A percentile compares a stretch with the other conserved stretches of the same genome.
These are phyloP conservation scores for Symbiodinium pilosum DNA, from an alignment of 73 alveolate genomes.

Conservation along the genomic window DNA sequence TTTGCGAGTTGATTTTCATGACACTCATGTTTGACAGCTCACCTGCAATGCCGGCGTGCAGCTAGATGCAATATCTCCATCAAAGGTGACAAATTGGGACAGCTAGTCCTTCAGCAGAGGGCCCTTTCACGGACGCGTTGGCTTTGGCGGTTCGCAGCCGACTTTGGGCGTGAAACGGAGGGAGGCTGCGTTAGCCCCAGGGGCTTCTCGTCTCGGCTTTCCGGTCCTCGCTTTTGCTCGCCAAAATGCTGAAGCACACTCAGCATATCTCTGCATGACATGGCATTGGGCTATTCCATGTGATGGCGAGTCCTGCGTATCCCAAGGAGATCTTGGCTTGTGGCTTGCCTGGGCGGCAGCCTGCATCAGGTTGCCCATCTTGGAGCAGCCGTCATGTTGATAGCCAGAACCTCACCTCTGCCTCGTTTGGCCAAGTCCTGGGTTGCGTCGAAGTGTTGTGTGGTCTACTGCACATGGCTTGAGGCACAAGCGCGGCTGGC, in stretches of 20 bases:
- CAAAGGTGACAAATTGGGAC: too few relatives aligned
- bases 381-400: too few relatives aligned
- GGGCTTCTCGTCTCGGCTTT: conserved; percentile 2
- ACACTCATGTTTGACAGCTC: too few relatives aligned
- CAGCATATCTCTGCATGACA: too few relatives aligned
- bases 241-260: too few relatives aligned
- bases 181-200: neutral
- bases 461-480: neutral
- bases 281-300: too few relatives aligned
- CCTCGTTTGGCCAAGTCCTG: conserved; percentile 12
- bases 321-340: neutral
- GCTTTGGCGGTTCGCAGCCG: neutral
- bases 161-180: conserved; percentile 13
- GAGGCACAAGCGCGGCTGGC: neutral
- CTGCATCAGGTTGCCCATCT: too few relatives aligned
- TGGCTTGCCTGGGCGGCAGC: neutral
- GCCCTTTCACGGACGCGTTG: neutral
- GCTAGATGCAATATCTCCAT: too few relatives aligned
- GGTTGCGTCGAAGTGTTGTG: neutral
- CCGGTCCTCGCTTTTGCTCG: neutral
- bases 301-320: neutral
- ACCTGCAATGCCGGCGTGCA: too few relatives aligned
- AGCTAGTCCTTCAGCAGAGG: too few relatives aligned
- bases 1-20: too few relatives aligned
- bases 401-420: too few relatives aligned